Evolutionary conservation across 129 eudicot species (phyloP).

Genomic region (Helianthus tuberosus): DNA sequence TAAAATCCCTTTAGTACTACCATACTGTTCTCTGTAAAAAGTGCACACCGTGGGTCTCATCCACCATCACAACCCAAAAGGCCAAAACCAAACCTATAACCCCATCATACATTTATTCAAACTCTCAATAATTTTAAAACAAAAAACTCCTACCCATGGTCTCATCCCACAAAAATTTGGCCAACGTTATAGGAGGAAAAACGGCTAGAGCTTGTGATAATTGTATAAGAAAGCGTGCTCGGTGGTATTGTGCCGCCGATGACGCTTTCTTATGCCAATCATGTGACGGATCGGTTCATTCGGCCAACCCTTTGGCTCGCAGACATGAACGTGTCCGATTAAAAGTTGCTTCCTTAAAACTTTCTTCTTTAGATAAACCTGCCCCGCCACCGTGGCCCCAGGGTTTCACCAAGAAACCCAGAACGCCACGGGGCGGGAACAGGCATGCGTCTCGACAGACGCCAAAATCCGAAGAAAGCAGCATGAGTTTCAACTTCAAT

Average conservation of each 20-base stretch:
- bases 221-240: conserved; percentile 75
- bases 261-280: conserved; percentile 84
- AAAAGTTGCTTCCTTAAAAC: conserved; percentile 42
- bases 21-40: conserved; percentile 43
- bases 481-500: conserved; percentile 18
- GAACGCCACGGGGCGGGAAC: conserved; percentile 64
- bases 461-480: conserved; percentile 28
- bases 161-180: conserved; percentile 51
- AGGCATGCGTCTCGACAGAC: conserved; percentile 28
- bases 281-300: conserved; percentile 67
- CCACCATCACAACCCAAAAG: conserved; percentile 4
- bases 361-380: conserved; percentile 21
- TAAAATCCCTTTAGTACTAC: conserved; percentile 20
- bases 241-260: conserved; percentile 82
- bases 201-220: conserved; percentile 83
- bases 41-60: conserved; percentile 52
- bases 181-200: conserved; percentile 68
- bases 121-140: conserved; percentile 4
- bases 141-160: conserved; percentile 37
- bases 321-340: conserved; percentile 77
- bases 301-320: conserved; percentile 70
- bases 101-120: conserved; percentile 24
- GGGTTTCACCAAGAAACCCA: conserved; percentile 69
- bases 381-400: conserved; percentile 63
- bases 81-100: conserved; percentile 17